Conservation (phyloP, 768 basidiomycete species). For the Sporobolomyces pararoseus region DNA sequence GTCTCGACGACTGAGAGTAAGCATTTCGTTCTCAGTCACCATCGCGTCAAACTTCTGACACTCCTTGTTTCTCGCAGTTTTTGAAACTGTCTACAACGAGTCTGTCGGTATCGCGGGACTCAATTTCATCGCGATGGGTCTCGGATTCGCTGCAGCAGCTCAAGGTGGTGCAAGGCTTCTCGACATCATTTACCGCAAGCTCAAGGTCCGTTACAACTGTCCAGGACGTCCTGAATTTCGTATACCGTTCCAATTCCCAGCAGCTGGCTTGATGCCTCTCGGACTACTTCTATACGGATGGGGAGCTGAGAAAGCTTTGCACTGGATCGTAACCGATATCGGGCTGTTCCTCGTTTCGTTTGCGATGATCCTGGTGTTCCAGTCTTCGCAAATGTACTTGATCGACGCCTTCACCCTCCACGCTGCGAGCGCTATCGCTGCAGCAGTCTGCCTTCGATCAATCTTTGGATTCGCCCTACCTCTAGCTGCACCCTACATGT, state of each 20-base stretch:
- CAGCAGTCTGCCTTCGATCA: constrained; percentile 62
- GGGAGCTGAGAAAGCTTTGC: constrained; percentile 58
- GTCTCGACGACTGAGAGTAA: no score
- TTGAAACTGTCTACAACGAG: constrained; percentile 55
- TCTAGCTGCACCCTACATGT: constrained; percentile 63
- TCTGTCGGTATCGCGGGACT: constrained; percentile 61
- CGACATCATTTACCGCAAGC: constrained; percentile 58
- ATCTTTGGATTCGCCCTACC: constrained; percentile 72
- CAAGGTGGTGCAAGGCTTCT: constrained; percentile 53
- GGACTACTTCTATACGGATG: constrained; percentile 70
- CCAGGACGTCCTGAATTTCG: constrained; percentile 59
- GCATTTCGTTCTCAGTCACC: no score
- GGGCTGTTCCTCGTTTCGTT: constrained; percentile 32
- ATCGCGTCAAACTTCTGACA: no score
- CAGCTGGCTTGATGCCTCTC: constrained; percentile 57
- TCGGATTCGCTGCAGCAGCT: constrained; percentile 2
- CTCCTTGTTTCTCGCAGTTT: constrained; percentile 41
- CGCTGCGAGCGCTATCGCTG: constrained; percentile 59
- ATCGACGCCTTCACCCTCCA: constrained; percentile 51
- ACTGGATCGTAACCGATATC: constrained; percentile 60
- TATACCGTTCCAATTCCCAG: constrained; percentile 30
- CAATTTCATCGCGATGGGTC: constrained; percentile 65
- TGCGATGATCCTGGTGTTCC: constrained; percentile 54
- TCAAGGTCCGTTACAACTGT: constrained; percentile 58
- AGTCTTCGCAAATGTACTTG: constrained; percentile 60